Base-by-base conservation (phyloP, 805 yeast species). In the Candida parachauliodes region DNA sequence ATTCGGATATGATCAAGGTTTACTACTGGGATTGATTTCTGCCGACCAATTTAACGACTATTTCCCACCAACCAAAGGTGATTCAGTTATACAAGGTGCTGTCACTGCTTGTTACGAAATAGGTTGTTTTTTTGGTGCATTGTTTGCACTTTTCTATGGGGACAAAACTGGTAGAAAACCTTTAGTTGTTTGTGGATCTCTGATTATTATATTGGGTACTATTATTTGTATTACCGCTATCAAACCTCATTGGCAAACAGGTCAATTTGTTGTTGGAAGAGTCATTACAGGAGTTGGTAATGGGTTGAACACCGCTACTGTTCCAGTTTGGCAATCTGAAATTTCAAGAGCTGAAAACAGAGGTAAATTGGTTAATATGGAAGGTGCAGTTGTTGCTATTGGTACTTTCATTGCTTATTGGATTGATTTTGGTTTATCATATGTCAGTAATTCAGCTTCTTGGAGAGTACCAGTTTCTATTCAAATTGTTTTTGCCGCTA, bases 331-430 rank as follows among this genome's bases (percentile, higher is more conserved):
- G 72, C 73, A 65, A 52, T 68, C 71, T 7, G 72, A 62, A 52
- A 61, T 63, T 65, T 67, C 73, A 27, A 58, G 58, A 46, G 71
- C 68, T 32, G 68, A 60, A 52, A 62, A 56, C 48, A 60, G 68
- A 60, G 70, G 63, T 48, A 51, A 55, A 49, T 60, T 63, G 44
- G 68, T 59, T 49, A 62, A 42, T 48, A 60, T 57, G 61, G 73
- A 42, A 68, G 72, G 63, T 62, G 64, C 89, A 5, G 65, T 74
- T 35, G 70, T 78, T 30, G 83, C 89, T 35, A 78, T 79, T 36
- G 83, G 87, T 46, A 69, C 88, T 26, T 70, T 82, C 50, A 68
- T 83, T 52, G 87, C 89, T 12, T 82, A 68, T 5, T 76, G 82
- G 70, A 77, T 83, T 54, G 75, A 73, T 53, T 58, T 68, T 32